A percentile compares a stretch with the other conserved stretches of the same genome.
Conservation (phyloP, 768 basidiomycete species). For the Termitomyces sp. region DNA sequence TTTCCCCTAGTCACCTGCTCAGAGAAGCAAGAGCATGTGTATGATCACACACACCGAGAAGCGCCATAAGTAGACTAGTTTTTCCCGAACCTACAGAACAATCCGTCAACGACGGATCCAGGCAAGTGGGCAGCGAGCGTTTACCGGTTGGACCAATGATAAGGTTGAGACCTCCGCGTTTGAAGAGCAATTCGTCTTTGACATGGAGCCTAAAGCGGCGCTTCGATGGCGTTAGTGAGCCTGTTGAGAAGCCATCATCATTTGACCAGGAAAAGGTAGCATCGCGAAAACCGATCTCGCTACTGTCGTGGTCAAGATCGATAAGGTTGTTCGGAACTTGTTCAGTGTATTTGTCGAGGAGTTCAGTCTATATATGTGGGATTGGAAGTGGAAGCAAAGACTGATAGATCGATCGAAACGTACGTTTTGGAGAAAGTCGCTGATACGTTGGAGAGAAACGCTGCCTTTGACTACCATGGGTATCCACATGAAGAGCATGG, state of each 20-base stretch:
- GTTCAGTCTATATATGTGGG: constrained; percentile 34
- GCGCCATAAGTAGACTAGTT: constrained; percentile 63
- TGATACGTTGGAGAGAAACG: constrained; percentile 58
- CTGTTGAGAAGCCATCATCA: constrained; percentile 15
- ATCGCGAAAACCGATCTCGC: constrained; percentile 48
- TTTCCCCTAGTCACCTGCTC: constrained; percentile 40
- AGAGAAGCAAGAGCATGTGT: background rate
- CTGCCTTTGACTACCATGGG: constrained; percentile 35
- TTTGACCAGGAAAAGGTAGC: constrained; percentile 57
- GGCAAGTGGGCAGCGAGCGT: background rate
- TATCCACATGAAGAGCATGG: constrained; percentile 28
- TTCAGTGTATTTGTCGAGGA: constrained; percentile 38
- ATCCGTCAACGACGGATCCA: background rate
- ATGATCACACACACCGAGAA: constrained; percentile 34
- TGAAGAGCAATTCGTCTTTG: constrained; percentile 52
- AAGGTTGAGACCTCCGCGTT: constrained; percentile 47
- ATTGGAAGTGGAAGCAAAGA: background rate
- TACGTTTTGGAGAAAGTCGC: constrained; percentile 36
- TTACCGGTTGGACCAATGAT: constrained; percentile 54
- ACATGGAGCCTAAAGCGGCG: constrained; percentile 49
- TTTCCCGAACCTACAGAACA: constrained; percentile 41
- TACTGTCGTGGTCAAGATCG: constrained; percentile 12
- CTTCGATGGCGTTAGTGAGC: constrained; percentile 33
- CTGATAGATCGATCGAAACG: background rate
- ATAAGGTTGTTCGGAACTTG: constrained; percentile 12